Percentiles rank a stretch among this genome's conserved stretches.
phyloP scores from a whole-genome alignment of 2,329 filamentous ascomycete species.

The Exophiala lecanii-corni region DNA sequence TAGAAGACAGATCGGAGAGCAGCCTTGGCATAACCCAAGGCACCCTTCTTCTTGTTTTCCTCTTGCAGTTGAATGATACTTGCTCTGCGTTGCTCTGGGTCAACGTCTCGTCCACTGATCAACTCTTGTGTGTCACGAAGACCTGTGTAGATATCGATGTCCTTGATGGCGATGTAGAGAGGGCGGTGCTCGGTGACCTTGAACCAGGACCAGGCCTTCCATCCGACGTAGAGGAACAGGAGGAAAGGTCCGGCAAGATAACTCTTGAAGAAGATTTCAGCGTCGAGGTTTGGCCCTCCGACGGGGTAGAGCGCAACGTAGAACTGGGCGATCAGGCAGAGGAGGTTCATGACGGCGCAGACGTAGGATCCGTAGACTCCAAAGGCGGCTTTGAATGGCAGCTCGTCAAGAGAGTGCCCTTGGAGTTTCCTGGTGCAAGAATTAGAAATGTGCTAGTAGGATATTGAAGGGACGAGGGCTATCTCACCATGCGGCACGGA shows the following conservation, averaged over 20 bases:
- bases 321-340: conserved; percentile 78
- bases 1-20: conserved; percentile 6
- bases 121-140: conserved; percentile 27
- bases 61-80: conserved; percentile 29
- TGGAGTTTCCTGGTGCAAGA: no score
- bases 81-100: conserved; percentile 25
- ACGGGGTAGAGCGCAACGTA: conserved; percentile 81
- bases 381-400: conserved; percentile 76
- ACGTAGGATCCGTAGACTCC: conserved; percentile 76
- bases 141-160: conserved; percentile 33
- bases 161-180: conserved; percentile 28
- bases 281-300: conserved; percentile 36
- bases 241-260: conserved; percentile 46
- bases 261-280: conserved; percentile 41
- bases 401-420: conserved; percentile 66
- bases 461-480: no score
- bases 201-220: conserved; percentile 36
- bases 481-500: conserved; percentile 79
- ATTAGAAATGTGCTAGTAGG: no score
- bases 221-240: no score
- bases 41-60: conserved; percentile 29
- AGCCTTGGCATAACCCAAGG: conserved; percentile 7
- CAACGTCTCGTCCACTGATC: conserved; percentile 26
- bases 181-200: conserved; percentile 27
- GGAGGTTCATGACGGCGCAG: conserved; percentile 68